These are phyloP conservation scores for Eutrema heterophyllum DNA, from an alignment of 345 rosid species.

Conservation along the genomic window DNA sequence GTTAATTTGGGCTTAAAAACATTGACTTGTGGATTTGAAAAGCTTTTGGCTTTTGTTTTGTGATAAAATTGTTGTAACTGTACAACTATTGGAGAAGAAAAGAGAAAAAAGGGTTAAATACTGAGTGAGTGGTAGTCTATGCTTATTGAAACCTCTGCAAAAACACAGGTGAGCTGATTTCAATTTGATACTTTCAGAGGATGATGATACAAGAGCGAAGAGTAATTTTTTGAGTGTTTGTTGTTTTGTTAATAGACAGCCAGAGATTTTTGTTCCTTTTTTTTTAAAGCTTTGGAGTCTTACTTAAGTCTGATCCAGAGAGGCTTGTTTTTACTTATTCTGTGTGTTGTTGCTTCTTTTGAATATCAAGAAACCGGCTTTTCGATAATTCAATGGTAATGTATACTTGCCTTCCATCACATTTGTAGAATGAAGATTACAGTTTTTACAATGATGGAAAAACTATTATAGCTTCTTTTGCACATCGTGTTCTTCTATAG, in stretches of 20 bases:
- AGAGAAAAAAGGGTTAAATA: constrained; percentile 11
- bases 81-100: constrained; percentile 41
- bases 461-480: background rate
- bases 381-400: constrained; percentile 25
- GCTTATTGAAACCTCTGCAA: constrained; percentile 35
- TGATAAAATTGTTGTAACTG: constrained; percentile 42
- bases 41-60: constrained; percentile 36
- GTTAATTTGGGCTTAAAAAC: constrained; percentile 19
- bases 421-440: constrained; percentile 12
- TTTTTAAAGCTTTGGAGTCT: constrained; percentile 26
- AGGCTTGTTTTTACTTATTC: constrained; percentile 41
- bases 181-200: constrained; percentile 17
- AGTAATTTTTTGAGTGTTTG: constrained; percentile 14
- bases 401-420: constrained; percentile 17
- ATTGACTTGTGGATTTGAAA: constrained; percentile 22
- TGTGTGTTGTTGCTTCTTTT: constrained; percentile 54
- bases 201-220: constrained; percentile 14
- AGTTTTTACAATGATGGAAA: constrained; percentile 1
- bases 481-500: background rate
- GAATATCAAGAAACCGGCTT: constrained; percentile 34
- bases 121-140: constrained; percentile 41
- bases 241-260: constrained; percentile 38
- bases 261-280: constrained; percentile 45
- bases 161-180: constrained; percentile 41
- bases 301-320: constrained; percentile 39